A percentile compares a stretch with the other conserved stretches of the same genome.
phyloP scores from a whole-genome alignment of 306 rosid genomes.

The Macrotyloma uniflorum region DNA sequence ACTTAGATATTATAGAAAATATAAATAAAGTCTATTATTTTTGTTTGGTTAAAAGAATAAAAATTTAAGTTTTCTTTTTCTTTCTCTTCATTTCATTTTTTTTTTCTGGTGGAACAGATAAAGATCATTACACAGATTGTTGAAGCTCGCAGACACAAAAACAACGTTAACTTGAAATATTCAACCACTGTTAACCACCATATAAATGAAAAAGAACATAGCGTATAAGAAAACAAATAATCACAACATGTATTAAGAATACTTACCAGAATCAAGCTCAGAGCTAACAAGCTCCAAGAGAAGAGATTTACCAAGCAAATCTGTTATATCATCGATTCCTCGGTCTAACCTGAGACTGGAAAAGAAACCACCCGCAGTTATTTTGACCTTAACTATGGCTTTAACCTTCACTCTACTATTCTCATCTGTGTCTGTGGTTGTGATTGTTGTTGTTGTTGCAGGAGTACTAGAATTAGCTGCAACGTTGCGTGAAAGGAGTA shows the following conservation, averaged over 20 bases:
- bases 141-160: neutral
- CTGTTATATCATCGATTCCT: slow-evolving; percentile 60
- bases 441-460: neutral
- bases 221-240: neutral
- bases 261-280: slow-evolving; percentile 51
- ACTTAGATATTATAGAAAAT: too few species aligned
- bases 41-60: too few species aligned
- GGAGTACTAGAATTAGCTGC: slow-evolving; percentile 9
- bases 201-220: too few species aligned
- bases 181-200: neutral
- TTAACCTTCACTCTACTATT: slow-evolving; percentile 17
- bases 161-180: neutral
- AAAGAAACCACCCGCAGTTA: slow-evolving; percentile 48
- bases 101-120: neutral
- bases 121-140: neutral
- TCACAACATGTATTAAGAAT: neutral
- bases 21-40: too few species aligned
- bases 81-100: too few species aligned
- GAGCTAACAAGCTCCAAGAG: slow-evolving; percentile 64
- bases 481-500: slow-evolving; percentile 10
- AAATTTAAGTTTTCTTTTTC: neutral
- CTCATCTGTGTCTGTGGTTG: neutral
- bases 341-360: slow-evolving; percentile 49
- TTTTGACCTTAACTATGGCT: slow-evolving; percentile 41
- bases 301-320: slow-evolving; percentile 71